Evolutionary conservation across 2,329 filamentous ascomycete genomes (phyloP).

Genomic region (Colletotrichum sp.): DNA sequence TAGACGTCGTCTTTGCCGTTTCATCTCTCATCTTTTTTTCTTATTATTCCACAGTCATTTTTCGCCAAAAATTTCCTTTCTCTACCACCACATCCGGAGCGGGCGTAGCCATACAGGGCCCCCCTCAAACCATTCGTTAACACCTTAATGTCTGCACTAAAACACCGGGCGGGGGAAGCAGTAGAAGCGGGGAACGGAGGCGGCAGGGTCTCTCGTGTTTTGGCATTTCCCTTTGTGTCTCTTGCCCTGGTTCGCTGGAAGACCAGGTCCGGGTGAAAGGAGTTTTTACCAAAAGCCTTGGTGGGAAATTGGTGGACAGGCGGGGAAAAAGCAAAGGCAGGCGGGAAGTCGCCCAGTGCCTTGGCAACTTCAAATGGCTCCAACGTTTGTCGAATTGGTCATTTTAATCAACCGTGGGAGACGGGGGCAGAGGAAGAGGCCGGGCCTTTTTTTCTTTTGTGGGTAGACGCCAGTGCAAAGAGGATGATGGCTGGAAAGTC

Average conservation of each 20-base stretch:
- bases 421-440: not conserved
- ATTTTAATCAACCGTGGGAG: not conserved
- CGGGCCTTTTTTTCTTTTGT: slow-evolving; percentile 4
- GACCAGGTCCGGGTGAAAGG: not conserved
- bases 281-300: not conserved
- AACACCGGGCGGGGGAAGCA: not conserved
- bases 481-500: not conserved
- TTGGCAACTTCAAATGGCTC: not conserved
- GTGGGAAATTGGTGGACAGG: not conserved
- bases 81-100: not conserved
- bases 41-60: not conserved
- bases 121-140: not conserved
- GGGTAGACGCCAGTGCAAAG: not conserved
- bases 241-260: slow-evolving; percentile 8
- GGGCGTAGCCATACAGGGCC: not conserved
- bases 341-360: not conserved
- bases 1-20: not conserved
- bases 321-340: not conserved
- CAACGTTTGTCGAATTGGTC: not conserved
- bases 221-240: not conserved
- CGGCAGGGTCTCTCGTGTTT: not conserved
- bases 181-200: not conserved
- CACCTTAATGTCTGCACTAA: slow-evolving; percentile 8
- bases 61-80: not conserved
- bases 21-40: not conserved